Percentiles rank a stretch among this genome's conserved stretches.
phyloP scores from a whole-genome alignment of 1,284 basidiomycete genomes.

The Apiotrichum gracile region DNA sequence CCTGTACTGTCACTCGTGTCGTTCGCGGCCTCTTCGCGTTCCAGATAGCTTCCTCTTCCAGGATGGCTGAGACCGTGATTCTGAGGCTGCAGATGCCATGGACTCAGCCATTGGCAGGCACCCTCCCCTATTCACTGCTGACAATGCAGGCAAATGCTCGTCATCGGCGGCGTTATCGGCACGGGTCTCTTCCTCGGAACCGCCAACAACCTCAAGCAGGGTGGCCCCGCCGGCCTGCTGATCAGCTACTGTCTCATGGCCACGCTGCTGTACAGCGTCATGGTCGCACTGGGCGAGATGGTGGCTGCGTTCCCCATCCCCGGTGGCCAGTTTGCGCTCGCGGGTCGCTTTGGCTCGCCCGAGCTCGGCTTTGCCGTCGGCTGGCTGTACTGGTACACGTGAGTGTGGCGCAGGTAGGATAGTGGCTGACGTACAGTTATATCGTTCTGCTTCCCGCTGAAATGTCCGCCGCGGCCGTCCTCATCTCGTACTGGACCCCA shows the following conservation, averaged over 20 bases:
- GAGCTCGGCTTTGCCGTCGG: slow-evolving; percentile 70
- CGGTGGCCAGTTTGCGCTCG: slow-evolving; percentile 71
- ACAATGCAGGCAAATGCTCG: slow-evolving; percentile 22
- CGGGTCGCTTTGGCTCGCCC: slow-evolving; percentile 56
- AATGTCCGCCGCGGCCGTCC: slow-evolving; percentile 67
- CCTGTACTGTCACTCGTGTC: no score
- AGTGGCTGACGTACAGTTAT: slow-evolving; percentile 21
- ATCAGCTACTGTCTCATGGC: slow-evolving; percentile 34
- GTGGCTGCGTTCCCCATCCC: slow-evolving; percentile 48
- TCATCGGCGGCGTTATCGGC: slow-evolving; percentile 24
- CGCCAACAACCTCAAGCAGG: slow-evolving; percentile 25
- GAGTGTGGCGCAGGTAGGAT: slow-evolving; percentile 26
- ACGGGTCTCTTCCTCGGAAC: slow-evolving; percentile 10
- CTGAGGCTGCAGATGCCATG: no score
- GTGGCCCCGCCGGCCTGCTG: slow-evolving; percentile 44
- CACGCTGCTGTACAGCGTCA: slow-evolving; percentile 43
- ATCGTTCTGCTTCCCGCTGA: slow-evolving; percentile 66
- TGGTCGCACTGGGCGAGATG: slow-evolving; percentile 50
- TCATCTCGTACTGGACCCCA: slow-evolving; percentile 65
- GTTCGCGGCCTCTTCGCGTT: no score
- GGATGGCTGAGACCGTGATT: no score
- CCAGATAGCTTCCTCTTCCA: no score
- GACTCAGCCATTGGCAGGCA: no score
- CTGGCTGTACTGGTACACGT: slow-evolving; percentile 77
- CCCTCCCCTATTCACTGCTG: slow-evolving; percentile 14